phyloP scores from a whole-genome alignment of 306 rosid genomes.

The Fagus crenata region DNA sequence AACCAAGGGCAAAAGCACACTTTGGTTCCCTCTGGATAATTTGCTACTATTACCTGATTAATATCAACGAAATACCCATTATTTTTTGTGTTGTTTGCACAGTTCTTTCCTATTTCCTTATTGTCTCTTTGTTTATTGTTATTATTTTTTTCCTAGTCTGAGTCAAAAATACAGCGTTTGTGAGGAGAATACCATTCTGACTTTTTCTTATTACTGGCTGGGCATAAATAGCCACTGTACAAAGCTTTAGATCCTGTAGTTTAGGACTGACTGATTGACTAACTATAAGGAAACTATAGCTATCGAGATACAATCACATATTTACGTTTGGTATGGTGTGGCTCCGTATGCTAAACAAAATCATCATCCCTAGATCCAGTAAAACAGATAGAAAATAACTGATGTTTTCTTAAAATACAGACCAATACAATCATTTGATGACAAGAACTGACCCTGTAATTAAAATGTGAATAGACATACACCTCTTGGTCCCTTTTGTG shows the following conservation, averaged over 20 bases:
- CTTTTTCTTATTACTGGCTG: no score
- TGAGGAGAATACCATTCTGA: no score
- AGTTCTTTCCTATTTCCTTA: not conserved
- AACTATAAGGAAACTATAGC: no score
- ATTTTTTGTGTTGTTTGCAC: not conserved
- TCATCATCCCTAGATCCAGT: no score
- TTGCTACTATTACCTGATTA: not conserved
- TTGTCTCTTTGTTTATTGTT: no score
- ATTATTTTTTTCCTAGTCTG: not conserved
- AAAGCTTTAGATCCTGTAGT: no score
- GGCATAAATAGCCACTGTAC: no score
- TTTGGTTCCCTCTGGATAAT: not conserved
- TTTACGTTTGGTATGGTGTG: no score
- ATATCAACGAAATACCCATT: not conserved
- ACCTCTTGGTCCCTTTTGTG: constrained; percentile 15
- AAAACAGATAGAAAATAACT: not conserved
- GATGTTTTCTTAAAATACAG: not conserved
- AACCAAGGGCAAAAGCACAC: not conserved
- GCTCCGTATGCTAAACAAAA: no score
- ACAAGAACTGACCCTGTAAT: not conserved
- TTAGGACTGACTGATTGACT: no score
- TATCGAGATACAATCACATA: no score
- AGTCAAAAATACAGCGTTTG: no score
- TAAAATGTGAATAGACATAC: constrained; percentile 11
- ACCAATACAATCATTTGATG: not conserved